These are phyloP conservation scores for Lepidium africanum DNA, from an alignment of 345 rosid genomes.

Conservation along the genomic window DNA sequence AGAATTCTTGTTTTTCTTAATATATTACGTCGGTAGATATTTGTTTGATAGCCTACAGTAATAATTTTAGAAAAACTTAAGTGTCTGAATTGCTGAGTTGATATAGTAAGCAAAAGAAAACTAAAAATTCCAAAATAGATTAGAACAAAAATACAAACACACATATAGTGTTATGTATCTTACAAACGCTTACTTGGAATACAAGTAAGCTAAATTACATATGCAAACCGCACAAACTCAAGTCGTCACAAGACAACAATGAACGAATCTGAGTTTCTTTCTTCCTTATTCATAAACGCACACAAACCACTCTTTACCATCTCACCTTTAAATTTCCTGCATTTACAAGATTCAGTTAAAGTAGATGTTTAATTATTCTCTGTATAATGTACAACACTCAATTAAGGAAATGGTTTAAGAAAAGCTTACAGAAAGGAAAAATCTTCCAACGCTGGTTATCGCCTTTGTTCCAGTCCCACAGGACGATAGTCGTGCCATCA, in stretches of 20 bases:
- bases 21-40: no score
- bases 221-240: constrained; percentile 10
- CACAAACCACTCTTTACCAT: neutral
- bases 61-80: no score
- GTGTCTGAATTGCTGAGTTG: no score
- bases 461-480: constrained; percentile 82
- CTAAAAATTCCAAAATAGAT: neutral
- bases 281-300: constrained; percentile 13
- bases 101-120: neutral
- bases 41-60: no score
- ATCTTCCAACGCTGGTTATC: constrained; percentile 90
- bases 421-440: constrained; percentile 53
- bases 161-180: neutral
- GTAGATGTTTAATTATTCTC: neutral
- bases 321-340: constrained; percentile 16
- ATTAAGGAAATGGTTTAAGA: neutral
- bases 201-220: neutral
- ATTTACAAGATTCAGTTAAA: constrained; percentile 1
- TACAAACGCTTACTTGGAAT: neutral
- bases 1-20: no score
- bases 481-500: constrained; percentile 64
- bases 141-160: neutral
- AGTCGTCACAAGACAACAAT: constrained; percentile 9
- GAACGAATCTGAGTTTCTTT: neutral
- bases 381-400: neutral